Percentiles rank a stretch among this genome's conserved stretches.
These are phyloP conservation scores for Heliosperma pusillum DNA, from an alignment of 148 eudicot species.

Conservation along the genomic window DNA sequence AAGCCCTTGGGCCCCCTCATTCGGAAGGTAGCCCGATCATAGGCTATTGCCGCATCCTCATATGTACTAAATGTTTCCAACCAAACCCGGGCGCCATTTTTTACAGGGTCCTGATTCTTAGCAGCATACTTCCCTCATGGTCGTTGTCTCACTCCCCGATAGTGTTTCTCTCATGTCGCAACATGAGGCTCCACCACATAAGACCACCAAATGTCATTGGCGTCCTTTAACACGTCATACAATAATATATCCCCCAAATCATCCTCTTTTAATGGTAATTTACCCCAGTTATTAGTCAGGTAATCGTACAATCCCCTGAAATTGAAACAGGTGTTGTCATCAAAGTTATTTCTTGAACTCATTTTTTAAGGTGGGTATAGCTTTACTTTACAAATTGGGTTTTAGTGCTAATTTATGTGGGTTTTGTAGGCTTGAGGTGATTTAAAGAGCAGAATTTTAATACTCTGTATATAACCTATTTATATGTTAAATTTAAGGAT, in stretches of 20 bases:
- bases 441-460: no score
- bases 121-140: slow-evolving; percentile 54
- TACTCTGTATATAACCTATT: no score
- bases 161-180: not conserved
- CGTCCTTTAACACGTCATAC: slow-evolving; percentile 43
- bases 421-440: no score
- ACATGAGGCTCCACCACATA: no score
- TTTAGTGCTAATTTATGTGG: no score
- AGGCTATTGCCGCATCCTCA: slow-evolving; percentile 46
- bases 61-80: slow-evolving; percentile 43
- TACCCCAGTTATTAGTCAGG: slow-evolving; percentile 45
- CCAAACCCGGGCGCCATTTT: slow-evolving; percentile 42
- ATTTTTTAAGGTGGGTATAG: no score
- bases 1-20: slow-evolving; percentile 36
- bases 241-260: slow-evolving; percentile 55
- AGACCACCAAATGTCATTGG: slow-evolving; percentile 41
- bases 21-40: slow-evolving; percentile 41
- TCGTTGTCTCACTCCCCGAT: slow-evolving; percentile 31
- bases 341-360: no score
- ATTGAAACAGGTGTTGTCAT: slow-evolving; percentile 23
- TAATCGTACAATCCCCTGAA: slow-evolving; percentile 48
- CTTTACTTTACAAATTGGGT: no score
- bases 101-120: slow-evolving; percentile 40
- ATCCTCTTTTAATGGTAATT: slow-evolving; percentile 46
- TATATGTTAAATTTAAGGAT: no score